phyloP scores from a whole-genome alignment of 352 stramenopile genomes.

The Peronospora tabacina region DNA sequence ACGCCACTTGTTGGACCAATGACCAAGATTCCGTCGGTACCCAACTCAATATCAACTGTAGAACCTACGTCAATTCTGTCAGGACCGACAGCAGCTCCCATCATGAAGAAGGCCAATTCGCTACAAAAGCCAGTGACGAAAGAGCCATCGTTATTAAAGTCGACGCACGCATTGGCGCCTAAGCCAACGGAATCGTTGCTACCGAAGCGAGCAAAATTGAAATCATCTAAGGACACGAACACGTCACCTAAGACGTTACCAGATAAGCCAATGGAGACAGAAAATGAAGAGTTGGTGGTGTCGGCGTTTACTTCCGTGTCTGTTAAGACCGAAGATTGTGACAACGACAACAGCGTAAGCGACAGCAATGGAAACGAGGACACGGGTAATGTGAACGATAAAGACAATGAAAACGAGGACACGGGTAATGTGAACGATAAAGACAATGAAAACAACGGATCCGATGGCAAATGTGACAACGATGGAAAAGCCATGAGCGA shows the following conservation, averaged over 20 bases:
- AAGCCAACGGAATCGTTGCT: conserved; percentile 8
- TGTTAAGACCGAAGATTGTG: conserved; percentile 22
- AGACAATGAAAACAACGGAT: not conserved
- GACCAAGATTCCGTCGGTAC: conserved; percentile 12
- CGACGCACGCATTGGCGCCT: conserved; percentile 7
- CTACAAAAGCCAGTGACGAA: conserved; percentile 11
- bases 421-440: not conserved
- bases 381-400: not conserved
- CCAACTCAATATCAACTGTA: conserved; percentile 6
- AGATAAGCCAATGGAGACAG: conserved; percentile 17
- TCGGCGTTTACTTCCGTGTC: conserved; percentile 29
- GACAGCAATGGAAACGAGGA: too few relatives aligned
- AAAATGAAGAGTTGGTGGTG: conserved; percentile 19
- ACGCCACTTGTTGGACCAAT: conserved; percentile 17
- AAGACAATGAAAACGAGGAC: not conserved
- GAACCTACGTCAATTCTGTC: conserved; percentile 6
- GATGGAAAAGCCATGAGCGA: conserved; percentile 19
- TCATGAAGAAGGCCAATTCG: not conserved
- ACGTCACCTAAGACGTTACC: conserved; percentile 19
- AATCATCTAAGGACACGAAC: conserved; percentile 6
- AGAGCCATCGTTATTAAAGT: conserved; percentile 2
- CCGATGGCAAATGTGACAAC: conserved; percentile 11
- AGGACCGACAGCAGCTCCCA: not conserved
- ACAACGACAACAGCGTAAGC: conserved; percentile 26
- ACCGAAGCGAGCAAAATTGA: not conserved